Evolutionary conservation across 805 yeast species (phyloP).

Genomic region (Zygotorulaspora chibaensis): DNA sequence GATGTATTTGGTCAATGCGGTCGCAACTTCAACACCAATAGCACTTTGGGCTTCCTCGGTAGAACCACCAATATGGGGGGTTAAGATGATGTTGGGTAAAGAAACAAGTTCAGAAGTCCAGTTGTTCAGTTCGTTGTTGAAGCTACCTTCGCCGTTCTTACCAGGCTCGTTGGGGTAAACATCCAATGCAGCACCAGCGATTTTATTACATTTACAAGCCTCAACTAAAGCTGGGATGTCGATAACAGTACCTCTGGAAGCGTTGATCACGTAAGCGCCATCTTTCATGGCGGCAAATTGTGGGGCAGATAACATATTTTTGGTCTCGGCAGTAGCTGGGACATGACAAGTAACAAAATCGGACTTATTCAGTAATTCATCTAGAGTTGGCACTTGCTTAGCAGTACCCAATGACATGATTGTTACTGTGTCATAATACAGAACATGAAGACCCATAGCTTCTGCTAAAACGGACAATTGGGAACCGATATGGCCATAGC

Average conservation of each 20-base stretch:
- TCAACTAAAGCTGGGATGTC: conserved; percentile 91
- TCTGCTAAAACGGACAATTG: conserved; percentile 96
- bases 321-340: conserved; percentile 90
- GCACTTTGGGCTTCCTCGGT: conserved; percentile 99
- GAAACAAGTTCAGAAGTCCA: conserved; percentile 82
- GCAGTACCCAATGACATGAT: conserved; percentile 98
- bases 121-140: conserved; percentile 64
- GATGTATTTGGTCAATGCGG: conserved; percentile 81
- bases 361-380: conserved; percentile 72
- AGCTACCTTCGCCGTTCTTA: conserved; percentile 83
- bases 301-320: conserved; percentile 80
- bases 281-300: conserved; percentile 96
- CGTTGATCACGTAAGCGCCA: conserved; percentile 91
- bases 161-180: conserved; percentile 98
- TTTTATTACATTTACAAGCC: conserved; percentile 87
- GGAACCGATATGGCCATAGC: conserved; percentile 97
- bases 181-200: conserved; percentile 96
- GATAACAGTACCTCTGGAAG: conserved; percentile 96
- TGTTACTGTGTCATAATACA: conserved; percentile 86
- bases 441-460: conserved; percentile 94
- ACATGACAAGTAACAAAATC: conserved; percentile 94
- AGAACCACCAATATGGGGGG: conserved; percentile 99
- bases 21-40: conserved; percentile 91
- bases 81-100: conserved; percentile 81
- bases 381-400: conserved; percentile 79